A percentile compares a stretch with the other conserved stretches of the same genome.
phyloP scores from a whole-genome alignment of 2,329 filamentous ascomycete genomes.

The Myotisia sp. region DNA sequence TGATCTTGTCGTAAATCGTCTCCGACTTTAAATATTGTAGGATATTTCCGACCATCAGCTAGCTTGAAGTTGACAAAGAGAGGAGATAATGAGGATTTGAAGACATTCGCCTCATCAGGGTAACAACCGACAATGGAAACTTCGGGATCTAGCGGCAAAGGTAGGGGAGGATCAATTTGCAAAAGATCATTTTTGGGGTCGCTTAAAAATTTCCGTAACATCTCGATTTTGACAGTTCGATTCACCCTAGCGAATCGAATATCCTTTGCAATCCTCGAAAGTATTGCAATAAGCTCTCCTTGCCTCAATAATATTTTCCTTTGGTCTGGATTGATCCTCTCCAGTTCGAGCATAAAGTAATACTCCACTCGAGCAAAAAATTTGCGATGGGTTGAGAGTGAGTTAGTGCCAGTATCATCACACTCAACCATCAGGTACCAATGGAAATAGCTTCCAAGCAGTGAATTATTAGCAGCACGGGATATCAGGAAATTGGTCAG shows the following conservation, averaged over 20 bases:
- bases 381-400: conserved; percentile 59
- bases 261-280: conserved; percentile 80
- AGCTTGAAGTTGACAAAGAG: conserved; percentile 87
- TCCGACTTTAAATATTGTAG: conserved; percentile 92
- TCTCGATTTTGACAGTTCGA: conserved; percentile 65
- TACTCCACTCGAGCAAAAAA: conserved; percentile 89
- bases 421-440: conserved; percentile 99
- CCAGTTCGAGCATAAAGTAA: conserved; percentile 84
- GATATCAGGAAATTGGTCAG: conserved; percentile 79
- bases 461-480: conserved; percentile 74
- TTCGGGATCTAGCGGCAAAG: conserved; percentile 75
- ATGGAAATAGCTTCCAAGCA: conserved; percentile 85
- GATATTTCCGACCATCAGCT: conserved; percentile 59
- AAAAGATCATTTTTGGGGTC: conserved; percentile 84
- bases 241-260: conserved; percentile 68
- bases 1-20: conserved; percentile 95
- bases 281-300: conserved; percentile 72
- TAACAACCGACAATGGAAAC: conserved; percentile 65
- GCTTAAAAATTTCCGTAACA: conserved; percentile 66
- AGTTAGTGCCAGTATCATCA: conserved; percentile 64
- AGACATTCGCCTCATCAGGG: conserved; percentile 75
- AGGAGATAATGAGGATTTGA: conserved; percentile 88
- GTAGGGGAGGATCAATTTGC: conserved; percentile 69
- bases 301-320: conserved; percentile 69
- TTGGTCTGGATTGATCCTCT: conserved; percentile 57